phyloP scores from a whole-genome alignment of 208 protist genomes.

The Crithidia expoeki region DNA sequence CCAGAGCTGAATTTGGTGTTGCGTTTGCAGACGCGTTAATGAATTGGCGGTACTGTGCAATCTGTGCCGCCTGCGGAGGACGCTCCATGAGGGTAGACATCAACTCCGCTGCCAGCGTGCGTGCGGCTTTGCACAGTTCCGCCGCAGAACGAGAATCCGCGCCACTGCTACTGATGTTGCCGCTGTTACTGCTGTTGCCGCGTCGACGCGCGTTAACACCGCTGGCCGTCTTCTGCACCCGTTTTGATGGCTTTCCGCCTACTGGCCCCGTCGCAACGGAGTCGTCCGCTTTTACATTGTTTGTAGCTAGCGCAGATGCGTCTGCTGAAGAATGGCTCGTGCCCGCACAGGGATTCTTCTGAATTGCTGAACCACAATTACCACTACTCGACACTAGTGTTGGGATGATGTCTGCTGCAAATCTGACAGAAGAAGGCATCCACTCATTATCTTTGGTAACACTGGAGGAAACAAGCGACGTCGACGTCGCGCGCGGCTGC shows the following conservation, averaged over 20 bases:
- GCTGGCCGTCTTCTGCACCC: neutral
- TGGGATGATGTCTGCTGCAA: neutral
- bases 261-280: neutral
- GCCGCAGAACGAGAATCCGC: neutral
- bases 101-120: constrained; percentile 54
- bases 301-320: neutral
- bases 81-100: constrained; percentile 56
- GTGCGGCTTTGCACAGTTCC: constrained; percentile 44
- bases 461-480: neutral
- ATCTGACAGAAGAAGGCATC: too few species aligned
- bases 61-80: constrained; percentile 33
- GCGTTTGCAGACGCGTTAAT: neutral
- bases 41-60: constrained; percentile 29
- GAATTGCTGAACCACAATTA: neutral
- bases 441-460: neutral
- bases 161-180: neutral
- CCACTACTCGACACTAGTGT: neutral
- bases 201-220: neutral
- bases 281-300: neutral
- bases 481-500: constrained; percentile 11
- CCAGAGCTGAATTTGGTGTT: neutral
- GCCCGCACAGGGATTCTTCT: neutral
- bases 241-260: neutral
- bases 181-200: neutral
- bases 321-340: neutral